phyloP scores from a whole-genome alignment of 768 basidiomycete genomes.

The Amanita pseudoporphyria region DNA sequence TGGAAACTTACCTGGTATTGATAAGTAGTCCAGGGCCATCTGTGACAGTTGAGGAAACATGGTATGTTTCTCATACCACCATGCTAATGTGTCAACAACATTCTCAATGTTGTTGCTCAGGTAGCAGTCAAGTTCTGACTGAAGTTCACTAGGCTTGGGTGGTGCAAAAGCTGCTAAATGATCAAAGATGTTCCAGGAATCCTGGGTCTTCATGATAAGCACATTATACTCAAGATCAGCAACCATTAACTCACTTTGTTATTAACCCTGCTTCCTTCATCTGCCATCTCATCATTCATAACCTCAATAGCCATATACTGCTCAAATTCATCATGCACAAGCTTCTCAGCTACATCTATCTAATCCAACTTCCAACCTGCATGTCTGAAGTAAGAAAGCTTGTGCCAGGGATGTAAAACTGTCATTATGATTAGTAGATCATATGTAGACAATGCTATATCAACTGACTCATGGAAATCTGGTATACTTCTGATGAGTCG shows the following conservation, averaged over 20 bases:
- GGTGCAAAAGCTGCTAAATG: constrained; percentile 14
- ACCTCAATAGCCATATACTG: constrained; percentile 1
- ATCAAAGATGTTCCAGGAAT: constrained; percentile 22
- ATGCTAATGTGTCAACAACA: constrained; percentile 13
- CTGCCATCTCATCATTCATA: not conserved
- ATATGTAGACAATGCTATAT: not conserved
- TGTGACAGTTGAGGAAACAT: too few relatives aligned
- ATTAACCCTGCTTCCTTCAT: not conserved
- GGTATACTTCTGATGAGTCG: constrained; percentile 12
- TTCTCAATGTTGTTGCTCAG: constrained; percentile 17
- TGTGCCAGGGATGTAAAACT: constrained; percentile 15
- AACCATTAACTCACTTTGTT: not conserved
- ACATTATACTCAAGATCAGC: not conserved
- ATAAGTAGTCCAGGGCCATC: constrained; percentile 24
- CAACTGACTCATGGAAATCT: constrained; percentile 19
- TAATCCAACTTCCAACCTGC: constrained; percentile 12
- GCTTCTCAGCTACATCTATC: constrained; percentile 11
- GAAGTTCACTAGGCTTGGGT: constrained; percentile 7
- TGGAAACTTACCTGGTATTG: constrained; percentile 20
- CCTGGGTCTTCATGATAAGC: not conserved
- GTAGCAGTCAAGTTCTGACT: constrained; percentile 20
- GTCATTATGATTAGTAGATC: not conserved
- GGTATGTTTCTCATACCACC: too few relatives aligned
- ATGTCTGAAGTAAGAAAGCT: constrained; percentile 14
- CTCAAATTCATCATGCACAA: constrained; percentile 11